Conservation (phyloP, 2,329 filamentous ascomycete genomes). For the Ophiostoma himal-ulmi region DNA sequence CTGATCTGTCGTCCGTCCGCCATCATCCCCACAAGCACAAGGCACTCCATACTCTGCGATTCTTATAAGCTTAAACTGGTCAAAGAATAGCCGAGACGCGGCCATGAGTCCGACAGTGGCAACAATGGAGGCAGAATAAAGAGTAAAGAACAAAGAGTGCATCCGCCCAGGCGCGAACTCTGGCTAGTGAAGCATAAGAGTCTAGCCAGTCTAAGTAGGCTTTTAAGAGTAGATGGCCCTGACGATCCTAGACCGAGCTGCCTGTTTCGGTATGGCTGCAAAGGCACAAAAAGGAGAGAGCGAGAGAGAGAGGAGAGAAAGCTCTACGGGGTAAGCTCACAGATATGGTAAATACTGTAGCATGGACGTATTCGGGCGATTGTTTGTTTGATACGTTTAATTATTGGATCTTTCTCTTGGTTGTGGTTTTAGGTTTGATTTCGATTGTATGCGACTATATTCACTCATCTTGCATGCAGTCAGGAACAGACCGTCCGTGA, state of each 20-base stretch:
- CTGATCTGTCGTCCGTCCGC: no score
- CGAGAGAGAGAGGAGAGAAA: background rate
- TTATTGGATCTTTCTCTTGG: background rate
- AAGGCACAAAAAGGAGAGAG: background rate
- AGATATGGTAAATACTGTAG: no score
- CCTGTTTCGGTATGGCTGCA: background rate
- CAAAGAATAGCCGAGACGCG: background rate
- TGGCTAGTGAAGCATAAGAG: background rate
- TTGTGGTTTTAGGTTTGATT: background rate
- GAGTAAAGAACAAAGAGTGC: no score
- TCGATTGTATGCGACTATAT: no score
- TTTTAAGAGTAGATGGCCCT: background rate
- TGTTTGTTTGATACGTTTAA: background rate
- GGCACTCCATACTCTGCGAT: no score
- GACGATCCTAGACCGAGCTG: constrained; percentile 5
- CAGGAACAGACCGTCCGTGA: background rate
- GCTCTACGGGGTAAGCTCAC: no score
- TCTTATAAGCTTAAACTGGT: background rate
- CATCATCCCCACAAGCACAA: background rate
- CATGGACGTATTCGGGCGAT: background rate
- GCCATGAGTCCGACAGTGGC: background rate
- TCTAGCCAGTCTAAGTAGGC: no score
- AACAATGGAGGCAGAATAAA: background rate
- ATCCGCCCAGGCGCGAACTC: background rate
- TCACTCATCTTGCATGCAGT: background rate